phyloP scores from a whole-genome alignment of 2,329 filamentous ascomycete genomes.

The Aspergillus intermedius region DNA sequence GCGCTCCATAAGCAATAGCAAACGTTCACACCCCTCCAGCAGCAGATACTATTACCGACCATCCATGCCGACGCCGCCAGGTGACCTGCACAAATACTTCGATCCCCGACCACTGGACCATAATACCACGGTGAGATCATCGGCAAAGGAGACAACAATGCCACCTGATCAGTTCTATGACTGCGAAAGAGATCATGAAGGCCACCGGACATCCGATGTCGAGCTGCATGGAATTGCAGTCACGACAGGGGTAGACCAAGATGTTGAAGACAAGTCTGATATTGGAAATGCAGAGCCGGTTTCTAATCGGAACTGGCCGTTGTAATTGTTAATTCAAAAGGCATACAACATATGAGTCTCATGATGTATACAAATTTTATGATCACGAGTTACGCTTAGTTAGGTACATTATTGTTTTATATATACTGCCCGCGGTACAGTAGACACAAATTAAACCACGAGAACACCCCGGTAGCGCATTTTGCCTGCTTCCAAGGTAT shows the following conservation, averaged over 20 bases:
- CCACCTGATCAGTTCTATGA: no score
- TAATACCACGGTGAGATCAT: neutral
- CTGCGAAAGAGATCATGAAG: no score
- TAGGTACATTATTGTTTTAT: neutral
- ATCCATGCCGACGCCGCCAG: neutral
- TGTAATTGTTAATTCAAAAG: neutral
- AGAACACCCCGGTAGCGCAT: slow-evolving; percentile 48
- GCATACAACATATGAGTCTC: neutral
- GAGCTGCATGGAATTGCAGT: neutral
- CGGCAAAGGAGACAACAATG: neutral
- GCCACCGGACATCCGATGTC: neutral
- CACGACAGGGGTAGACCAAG: neutral
- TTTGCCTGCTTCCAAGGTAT: slow-evolving; percentile 43
- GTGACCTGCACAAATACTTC: neutral
- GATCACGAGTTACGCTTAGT: neutral
- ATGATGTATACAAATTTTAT: neutral
- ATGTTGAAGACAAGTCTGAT: neutral
- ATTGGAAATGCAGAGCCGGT: neutral
- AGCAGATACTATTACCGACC: neutral
- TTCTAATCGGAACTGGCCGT: neutral
- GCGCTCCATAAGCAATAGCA: neutral
- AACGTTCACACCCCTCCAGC: neutral
- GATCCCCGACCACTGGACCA: neutral
- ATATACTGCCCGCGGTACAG: neutral
- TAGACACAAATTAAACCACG: slow-evolving; percentile 12